These are phyloP conservation scores for Avena atlantica DNA, from an alignment of 176 grass and related monocot species.

Conservation along the genomic window DNA sequence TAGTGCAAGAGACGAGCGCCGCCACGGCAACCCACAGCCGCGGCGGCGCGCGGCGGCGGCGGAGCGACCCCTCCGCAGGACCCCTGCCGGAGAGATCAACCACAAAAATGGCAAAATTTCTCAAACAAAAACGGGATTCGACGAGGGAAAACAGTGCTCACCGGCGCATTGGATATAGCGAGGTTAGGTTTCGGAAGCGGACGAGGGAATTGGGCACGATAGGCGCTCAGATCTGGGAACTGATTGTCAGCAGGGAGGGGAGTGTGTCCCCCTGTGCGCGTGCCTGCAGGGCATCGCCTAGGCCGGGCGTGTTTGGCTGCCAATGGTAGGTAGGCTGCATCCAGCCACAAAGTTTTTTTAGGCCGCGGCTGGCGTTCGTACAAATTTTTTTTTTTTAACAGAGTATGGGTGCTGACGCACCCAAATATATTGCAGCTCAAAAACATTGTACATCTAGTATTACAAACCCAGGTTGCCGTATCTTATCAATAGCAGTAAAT, in stretches of 20 bases:
- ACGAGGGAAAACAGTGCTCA: background rate
- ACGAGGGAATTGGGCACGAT: background rate
- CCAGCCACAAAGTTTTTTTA: no score
- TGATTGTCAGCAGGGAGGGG: background rate
- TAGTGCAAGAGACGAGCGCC: conserved; percentile 45
- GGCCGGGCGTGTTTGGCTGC: no score
- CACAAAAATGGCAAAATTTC: background rate
- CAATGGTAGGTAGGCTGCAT: no score
- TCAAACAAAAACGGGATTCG: background rate
- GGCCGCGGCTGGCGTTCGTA: no score
- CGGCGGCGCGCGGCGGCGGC: conserved; percentile 37
- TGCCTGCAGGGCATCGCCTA: no score
- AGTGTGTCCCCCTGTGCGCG: no score
- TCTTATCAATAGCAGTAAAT: no score
- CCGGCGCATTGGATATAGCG: conserved; percentile 47
- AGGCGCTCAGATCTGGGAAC: conserved; percentile 5
- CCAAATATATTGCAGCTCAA: no score
- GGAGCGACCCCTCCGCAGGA: conserved; percentile 37
- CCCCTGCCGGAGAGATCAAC: conserved; percentile 27
- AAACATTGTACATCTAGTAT: no score
- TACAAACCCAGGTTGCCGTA: no score
- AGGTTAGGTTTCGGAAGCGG: conserved; percentile 32
- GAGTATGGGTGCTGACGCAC: no score
- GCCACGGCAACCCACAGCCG: conserved; percentile 48
- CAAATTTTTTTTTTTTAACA: no score